Conservation (phyloP, 352 stramenopile genomes). For the Phytophthora fragariae region DNA sequence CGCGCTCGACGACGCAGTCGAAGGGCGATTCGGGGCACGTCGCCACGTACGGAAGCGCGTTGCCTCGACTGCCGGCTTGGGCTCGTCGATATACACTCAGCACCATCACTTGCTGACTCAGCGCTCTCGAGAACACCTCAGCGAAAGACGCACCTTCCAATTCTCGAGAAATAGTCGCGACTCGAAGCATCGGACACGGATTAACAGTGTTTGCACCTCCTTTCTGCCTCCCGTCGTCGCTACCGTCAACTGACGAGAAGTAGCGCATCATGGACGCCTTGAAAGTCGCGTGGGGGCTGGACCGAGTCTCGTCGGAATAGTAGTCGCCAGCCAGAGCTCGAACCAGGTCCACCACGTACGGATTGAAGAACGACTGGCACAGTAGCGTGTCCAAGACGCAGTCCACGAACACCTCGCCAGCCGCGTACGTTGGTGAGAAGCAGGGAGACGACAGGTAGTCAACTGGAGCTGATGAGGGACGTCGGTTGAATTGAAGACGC, state of each 20-base stretch:
- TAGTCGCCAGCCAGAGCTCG: slow-evolving; percentile 57
- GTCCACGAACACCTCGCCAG: slow-evolving; percentile 49
- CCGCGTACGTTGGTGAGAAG: slow-evolving; percentile 37
- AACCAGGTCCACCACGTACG: slow-evolving; percentile 70
- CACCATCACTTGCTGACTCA: slow-evolving; percentile 56
- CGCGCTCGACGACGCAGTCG: slow-evolving; percentile 41
- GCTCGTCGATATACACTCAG: slow-evolving; percentile 56
- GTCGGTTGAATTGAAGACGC: slow-evolving; percentile 13
- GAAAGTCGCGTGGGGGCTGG: slow-evolving; percentile 1
- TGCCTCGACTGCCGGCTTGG: slow-evolving; percentile 44
- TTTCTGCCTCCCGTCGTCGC: not conserved
- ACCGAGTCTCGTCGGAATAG: slow-evolving; percentile 13
- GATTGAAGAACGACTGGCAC: slow-evolving; percentile 81
- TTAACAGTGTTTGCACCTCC: not conserved
- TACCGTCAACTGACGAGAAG: slow-evolving; percentile 1
- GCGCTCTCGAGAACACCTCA: slow-evolving; percentile 46
- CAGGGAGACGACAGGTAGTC: slow-evolving; percentile 42
- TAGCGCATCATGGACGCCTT: slow-evolving; percentile 26
- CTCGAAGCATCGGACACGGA: slow-evolving; percentile 42
- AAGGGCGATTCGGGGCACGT: slow-evolving; percentile 52
- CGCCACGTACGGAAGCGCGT: slow-evolving; percentile 61
- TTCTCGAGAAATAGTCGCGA: slow-evolving; percentile 37
- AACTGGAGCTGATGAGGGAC: slow-evolving; percentile 14
- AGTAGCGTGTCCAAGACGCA: slow-evolving; percentile 68
- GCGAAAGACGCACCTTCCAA: slow-evolving; percentile 50